Base-by-base conservation (phyloP, 2,329 filamentous ascomycete genomes). In the Biscogniauxia mediterranea region DNA sequence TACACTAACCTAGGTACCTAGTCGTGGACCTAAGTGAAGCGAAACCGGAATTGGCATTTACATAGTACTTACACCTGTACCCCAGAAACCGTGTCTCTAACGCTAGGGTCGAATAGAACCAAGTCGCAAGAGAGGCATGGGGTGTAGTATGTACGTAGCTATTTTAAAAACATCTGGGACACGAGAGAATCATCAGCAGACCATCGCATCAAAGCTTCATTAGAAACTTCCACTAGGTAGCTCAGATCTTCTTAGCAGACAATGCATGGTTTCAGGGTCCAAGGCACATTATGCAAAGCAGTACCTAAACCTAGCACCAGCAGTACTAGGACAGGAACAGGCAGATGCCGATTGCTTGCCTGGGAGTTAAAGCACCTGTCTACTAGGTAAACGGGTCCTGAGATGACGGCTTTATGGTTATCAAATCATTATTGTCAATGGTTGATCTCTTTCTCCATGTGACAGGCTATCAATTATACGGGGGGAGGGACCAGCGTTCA, bases 261-360 rank as follows among this genome's bases (percentile, higher is more conserved):
- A 46, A 28, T 52, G 32, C n/a, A 55, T 23, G 20, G 52, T 58
- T 49, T 58, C 57, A 25, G 54, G 54, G 54, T 56, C 60, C 49
- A 58, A 56, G 55, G 54, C 49, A 52, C 19, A 55, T 55, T 38
- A 57, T 57, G n/a, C 50, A 50, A 32, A 61, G 38, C 26, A 19
- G 21, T 8, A 26, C 26, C 56, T 21, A 58, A 51, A 55, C 26
- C 23, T 23, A 58, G 49, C 52, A 38, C 32, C 32, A 38, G 32
- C 9, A 38, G 9, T 15, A n/a, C n/a, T n/a, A 38, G 38, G 38
- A 46, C 38, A 46, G 38, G 38, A n/a, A 15, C 38, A 46, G 38
- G 38, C 5, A 46, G 11, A 46, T 46, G 38, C 38, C 38, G 38
- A 46, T 46, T 46, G 38, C 38, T 46, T 46, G 38, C 38, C 38